Percentiles rank a stretch among this genome's conserved stretches.
Conservation (phyloP, 306 rosid genomes). For the Fragaria vesca region DNA sequence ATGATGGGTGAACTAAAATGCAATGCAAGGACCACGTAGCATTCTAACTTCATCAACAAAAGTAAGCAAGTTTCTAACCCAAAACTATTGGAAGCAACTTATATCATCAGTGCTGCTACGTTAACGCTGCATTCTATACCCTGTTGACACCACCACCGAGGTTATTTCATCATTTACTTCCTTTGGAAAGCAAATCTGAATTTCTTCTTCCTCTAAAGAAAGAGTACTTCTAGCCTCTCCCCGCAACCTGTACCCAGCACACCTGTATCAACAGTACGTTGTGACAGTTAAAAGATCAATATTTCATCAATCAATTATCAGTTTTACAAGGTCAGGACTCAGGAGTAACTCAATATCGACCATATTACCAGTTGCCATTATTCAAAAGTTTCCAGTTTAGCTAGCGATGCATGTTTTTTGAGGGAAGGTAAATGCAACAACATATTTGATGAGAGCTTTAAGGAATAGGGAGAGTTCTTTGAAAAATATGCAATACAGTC, state of each 20-base stretch:
- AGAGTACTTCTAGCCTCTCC: not conserved
- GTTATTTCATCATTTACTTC: not conserved
- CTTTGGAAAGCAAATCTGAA: not conserved
- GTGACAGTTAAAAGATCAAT: not conserved
- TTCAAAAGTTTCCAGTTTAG: not conserved
- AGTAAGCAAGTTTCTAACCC: not conserved
- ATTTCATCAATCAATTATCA: not conserved
- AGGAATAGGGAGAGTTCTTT: too few species aligned
- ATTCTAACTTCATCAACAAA: not conserved
- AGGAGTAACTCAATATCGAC: not conserved
- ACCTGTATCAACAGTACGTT: not conserved
- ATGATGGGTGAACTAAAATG: not conserved
- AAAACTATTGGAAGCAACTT: not conserved
- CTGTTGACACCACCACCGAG: not conserved
- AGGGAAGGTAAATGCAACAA: not conserved
- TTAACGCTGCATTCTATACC: not conserved
- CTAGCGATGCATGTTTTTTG: not conserved
- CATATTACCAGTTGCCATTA: not conserved
- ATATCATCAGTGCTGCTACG: not conserved
- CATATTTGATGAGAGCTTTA: not conserved
- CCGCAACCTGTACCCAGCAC: not conserved
- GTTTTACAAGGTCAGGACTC: not conserved
- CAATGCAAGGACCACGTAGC: not conserved
- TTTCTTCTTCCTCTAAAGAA: not conserved
- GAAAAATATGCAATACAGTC: too few species aligned